Percentiles rank a stretch among this genome's conserved stretches.
phyloP scores from a whole-genome alignment of 306 rosid species.

The Acmispon strigosus region DNA sequence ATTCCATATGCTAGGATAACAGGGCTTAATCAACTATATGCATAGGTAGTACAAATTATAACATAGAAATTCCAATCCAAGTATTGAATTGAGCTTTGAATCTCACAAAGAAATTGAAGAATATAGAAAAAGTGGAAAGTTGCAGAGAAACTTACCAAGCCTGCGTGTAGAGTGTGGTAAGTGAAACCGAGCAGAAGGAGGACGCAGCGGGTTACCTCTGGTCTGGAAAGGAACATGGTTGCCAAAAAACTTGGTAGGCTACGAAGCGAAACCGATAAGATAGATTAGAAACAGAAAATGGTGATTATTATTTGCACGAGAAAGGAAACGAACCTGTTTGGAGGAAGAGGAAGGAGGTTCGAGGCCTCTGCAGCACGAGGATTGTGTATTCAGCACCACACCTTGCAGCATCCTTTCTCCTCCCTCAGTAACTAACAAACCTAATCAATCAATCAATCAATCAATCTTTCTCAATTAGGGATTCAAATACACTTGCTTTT shows the following conservation, averaged over 20 bases:
- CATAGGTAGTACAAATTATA: neutral
- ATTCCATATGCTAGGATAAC: neutral
- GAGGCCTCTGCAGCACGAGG: constrained; percentile 24
- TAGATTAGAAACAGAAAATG: neutral
- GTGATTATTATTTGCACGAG: no score
- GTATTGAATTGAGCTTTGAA: neutral
- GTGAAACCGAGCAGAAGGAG: constrained; percentile 32
- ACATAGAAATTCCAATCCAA: neutral
- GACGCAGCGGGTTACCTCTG: constrained; percentile 7
- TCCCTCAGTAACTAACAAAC: no score
- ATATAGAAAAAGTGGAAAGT: no score
- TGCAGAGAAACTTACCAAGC: constrained; percentile 38
- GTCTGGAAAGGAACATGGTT: constrained; percentile 21
- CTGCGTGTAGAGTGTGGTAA: constrained; percentile 25
- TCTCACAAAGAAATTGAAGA: no score
- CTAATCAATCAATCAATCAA: neutral
- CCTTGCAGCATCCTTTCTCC: constrained; percentile 42
- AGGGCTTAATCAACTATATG: neutral
- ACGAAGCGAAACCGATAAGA: neutral
- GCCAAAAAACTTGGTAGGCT: constrained; percentile 38
- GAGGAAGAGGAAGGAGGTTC: constrained; percentile 25
- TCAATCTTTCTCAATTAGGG: neutral
- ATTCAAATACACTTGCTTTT: no score
- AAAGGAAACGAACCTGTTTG: constrained; percentile 24
- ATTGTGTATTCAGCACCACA: constrained; percentile 44